Percentiles rank a stretch among this genome's conserved stretches.
phyloP scores from a whole-genome alignment of 1,284 basidiomycete species.

The Thecaphora thlaspeos region DNA sequence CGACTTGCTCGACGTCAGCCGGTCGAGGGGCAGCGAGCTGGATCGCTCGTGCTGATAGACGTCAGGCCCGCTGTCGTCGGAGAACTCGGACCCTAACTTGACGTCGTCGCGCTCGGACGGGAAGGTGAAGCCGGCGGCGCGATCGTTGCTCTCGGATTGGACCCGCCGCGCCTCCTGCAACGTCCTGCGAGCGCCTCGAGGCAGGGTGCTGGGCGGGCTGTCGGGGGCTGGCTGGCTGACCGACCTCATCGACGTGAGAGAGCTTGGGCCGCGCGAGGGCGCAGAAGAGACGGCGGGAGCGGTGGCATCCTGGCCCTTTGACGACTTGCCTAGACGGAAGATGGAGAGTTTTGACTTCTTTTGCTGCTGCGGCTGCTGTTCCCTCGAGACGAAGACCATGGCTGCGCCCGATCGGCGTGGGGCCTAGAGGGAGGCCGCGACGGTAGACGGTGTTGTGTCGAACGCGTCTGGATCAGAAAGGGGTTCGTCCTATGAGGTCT shows the following conservation, averaged over 20 bases:
- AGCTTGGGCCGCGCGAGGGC: neutral
- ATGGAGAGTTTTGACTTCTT: conserved; percentile 30
- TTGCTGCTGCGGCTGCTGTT: conserved; percentile 8
- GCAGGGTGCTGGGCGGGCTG: neutral
- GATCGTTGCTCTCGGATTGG: conserved; percentile 2
- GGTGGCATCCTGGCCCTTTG: neutral
- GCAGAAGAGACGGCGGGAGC: neutral
- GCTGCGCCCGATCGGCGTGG: neutral
- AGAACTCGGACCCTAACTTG: conserved; percentile 4
- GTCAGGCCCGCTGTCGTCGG: neutral
- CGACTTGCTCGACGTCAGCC: neutral
- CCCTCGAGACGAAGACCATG: conserved; percentile 17
- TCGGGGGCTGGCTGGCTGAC: neutral
- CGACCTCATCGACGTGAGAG: neutral
- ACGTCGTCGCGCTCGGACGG: conserved; percentile 1
- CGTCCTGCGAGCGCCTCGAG: neutral
- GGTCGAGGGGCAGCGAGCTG: conserved; percentile 11
- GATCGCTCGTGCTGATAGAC: conserved; percentile 4
- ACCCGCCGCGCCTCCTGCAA: neutral
- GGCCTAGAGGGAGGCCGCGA: neutral
- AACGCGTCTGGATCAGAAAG: too few relatives aligned
- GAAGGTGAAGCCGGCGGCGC: neutral
- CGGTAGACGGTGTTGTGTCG: neutral
- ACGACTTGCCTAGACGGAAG: conserved; percentile 24
- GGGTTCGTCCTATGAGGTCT: too few relatives aligned